Evolutionary conservation across 805 yeast genomes (phyloP).

Genomic region (Saturnispora galanensis): DNA sequence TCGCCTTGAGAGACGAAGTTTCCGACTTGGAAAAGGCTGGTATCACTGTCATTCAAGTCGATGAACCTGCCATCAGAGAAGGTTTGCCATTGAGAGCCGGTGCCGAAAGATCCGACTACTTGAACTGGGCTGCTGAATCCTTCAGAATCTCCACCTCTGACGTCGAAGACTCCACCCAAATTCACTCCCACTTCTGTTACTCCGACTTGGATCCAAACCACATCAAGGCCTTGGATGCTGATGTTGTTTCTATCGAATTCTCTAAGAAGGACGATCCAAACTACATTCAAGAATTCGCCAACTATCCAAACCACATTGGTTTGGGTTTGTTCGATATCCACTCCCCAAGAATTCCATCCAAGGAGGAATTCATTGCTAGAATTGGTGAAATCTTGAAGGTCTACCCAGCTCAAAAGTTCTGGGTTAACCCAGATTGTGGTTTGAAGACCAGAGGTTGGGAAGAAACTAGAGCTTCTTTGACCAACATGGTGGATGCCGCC

Average conservation of each 20-base stretch:
- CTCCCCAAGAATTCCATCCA: conserved; percentile 99
- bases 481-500: conserved; percentile 99
- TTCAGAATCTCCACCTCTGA: conserved; percentile 99
- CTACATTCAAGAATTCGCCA: conserved; percentile 94
- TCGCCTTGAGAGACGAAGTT: conserved; percentile 98
- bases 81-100: conserved; percentile 99
- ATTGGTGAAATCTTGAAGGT: conserved; percentile 90
- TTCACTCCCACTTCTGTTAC: conserved; percentile 99
- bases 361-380: conserved; percentile 90
- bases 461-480: conserved; percentile 88
- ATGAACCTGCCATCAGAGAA: conserved; percentile 99
- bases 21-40: conserved; percentile 97
- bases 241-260: conserved; percentile 98
- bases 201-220: conserved; percentile 99
- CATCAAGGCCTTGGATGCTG: conserved; percentile 99
- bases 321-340: conserved; percentile 98
- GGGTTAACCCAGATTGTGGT: conserved; percentile 99
- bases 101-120: conserved; percentile 90
- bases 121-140: conserved; percentile 98
- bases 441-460: conserved; percentile 99
- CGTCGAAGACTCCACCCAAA: conserved; percentile 89
- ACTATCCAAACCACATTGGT: conserved; percentile 99
- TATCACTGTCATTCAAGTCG: conserved; percentile 96
- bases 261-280: conserved; percentile 99
- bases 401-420: conserved; percentile 95